Conservation (phyloP, 495 filamentous ascomycete genomes). For the Penicillium bialowiezense region DNA sequence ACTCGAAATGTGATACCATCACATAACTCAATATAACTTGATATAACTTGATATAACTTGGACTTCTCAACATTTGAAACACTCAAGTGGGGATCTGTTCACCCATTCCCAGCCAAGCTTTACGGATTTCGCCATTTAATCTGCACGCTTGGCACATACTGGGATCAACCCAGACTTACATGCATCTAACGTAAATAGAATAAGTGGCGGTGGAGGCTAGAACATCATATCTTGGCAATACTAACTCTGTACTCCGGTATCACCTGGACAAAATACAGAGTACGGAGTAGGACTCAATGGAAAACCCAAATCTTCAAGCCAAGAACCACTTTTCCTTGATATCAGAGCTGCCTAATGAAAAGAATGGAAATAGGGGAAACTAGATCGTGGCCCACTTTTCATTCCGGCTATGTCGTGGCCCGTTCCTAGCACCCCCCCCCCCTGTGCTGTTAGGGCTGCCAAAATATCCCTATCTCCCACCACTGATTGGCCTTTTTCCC, state of each 20-base stretch:
- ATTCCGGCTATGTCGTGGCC: slow-evolving; percentile 16
- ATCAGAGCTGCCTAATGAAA: neutral
- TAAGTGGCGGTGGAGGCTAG: neutral
- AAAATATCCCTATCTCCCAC: neutral
- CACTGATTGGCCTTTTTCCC: neutral
- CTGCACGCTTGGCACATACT: neutral
- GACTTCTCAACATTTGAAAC: neutral
- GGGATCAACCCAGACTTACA: no score
- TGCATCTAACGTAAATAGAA: neutral
- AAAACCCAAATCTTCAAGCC: no score
- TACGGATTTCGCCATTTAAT: neutral
- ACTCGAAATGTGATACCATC: neutral
- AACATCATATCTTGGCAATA: neutral
- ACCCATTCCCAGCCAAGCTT: neutral
- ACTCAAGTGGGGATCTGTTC: neutral
- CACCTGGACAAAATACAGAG: no score
- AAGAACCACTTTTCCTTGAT: no score
- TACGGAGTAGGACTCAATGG: no score
- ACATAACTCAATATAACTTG: no score
- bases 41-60: no score
- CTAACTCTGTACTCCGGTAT: neutral
- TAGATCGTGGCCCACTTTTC: slow-evolving; percentile 19
- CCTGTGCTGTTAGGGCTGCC: slow-evolving; percentile 10
- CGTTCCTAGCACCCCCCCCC: slow-evolving; percentile 13
- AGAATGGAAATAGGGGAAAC: neutral